Conservation (phyloP, 2,329 filamentous ascomycete genomes). For the Calonectria fujianensis region DNA sequence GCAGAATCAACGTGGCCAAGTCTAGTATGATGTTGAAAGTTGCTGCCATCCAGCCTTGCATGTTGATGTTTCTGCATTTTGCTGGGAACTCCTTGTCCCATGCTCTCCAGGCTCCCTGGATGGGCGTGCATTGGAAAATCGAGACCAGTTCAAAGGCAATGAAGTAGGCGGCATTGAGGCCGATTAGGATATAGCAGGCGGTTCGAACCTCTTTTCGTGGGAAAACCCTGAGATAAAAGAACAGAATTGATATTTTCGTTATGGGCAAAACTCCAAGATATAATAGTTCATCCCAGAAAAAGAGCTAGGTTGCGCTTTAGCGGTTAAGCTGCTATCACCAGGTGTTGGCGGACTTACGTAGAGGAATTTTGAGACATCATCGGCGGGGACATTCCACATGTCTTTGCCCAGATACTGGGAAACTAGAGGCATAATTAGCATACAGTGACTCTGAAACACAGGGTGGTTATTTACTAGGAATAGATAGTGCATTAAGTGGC, state of each 20-base stretch:
- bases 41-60: conserved; percentile 69
- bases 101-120: conserved; percentile 68
- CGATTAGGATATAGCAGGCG: conserved; percentile 44
- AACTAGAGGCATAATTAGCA: neutral
- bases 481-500: conserved; percentile 30
- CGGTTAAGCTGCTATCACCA: too few species aligned
- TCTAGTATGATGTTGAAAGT: conserved; percentile 69
- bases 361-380: conserved; percentile 29
- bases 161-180: conserved; percentile 45
- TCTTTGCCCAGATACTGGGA: conserved; percentile 29
- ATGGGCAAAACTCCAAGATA: conserved; percentile 34
- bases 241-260: conserved; percentile 38
- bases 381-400: conserved; percentile 36
- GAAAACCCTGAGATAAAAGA: conserved; percentile 40
- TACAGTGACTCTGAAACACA: neutral
- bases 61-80: conserved; percentile 68
- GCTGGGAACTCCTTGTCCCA: conserved; percentile 68
- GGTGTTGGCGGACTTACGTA: conserved; percentile 22
- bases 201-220: conserved; percentile 15
- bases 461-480: conserved; percentile 17
- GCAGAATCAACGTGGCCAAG: conserved; percentile 67
- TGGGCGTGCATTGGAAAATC: conserved; percentile 68
- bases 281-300: conserved; percentile 38
- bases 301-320: conserved; percentile 23
- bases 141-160: conserved; percentile 57